These are phyloP conservation scores for slime mould (Dictyostelium discoideum) DNA, from an alignment of 78 protist genomes.

Conservation along the genomic window DNA sequence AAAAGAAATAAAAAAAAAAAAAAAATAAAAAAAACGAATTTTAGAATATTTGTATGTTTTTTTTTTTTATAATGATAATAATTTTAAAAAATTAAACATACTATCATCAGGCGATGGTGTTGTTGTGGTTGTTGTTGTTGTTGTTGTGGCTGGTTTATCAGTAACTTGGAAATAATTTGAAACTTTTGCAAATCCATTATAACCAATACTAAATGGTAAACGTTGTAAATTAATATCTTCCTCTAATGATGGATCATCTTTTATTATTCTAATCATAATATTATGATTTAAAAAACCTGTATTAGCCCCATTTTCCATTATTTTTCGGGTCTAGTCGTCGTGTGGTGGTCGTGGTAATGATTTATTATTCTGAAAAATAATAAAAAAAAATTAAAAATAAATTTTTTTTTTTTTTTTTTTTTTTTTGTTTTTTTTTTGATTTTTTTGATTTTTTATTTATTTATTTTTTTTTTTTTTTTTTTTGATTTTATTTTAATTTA, in stretches of 20 bases:
- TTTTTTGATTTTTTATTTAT: too few species aligned
- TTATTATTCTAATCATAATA: not conserved
- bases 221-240: not conserved
- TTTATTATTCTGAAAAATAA: not conserved
- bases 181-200: constrained; percentile 60
- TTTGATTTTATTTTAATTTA: too few species aligned
- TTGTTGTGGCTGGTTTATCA: not conserved
- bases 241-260: not conserved
- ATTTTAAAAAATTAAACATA: too few species aligned
- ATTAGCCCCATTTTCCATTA: not conserved
- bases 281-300: not conserved
- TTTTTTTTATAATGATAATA: not conserved
- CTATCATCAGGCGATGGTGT: not conserved
- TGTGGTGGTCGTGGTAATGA: too few species aligned
- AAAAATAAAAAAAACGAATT: too few species aligned
- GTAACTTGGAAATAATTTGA: constrained; percentile 24
- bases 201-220: constrained; percentile 22
- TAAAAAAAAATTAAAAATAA: not conserved
- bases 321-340: not conserved
- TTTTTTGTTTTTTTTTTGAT: not conserved
- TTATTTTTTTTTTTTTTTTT: too few species aligned
- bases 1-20: not conserved
- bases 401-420: not conserved
- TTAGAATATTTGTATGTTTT: not conserved
- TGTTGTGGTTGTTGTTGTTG: not conserved